Evolutionary conservation across 2,329 filamentous ascomycete species (phyloP).

Genomic region (Fusarium sarcochroum): DNA sequence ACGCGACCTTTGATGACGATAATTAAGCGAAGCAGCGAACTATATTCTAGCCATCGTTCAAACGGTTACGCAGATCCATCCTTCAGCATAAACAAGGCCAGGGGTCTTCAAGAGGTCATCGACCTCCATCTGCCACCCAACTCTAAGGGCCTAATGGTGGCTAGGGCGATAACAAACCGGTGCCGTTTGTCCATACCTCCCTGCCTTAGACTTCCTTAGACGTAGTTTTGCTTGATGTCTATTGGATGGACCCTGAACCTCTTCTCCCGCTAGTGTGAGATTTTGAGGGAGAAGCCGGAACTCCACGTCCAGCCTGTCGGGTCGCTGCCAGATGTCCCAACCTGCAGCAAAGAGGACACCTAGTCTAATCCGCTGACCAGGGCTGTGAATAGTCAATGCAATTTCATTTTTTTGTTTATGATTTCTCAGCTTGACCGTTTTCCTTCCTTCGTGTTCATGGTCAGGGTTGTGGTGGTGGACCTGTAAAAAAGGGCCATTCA

Average conservation of each 20-base stretch:
- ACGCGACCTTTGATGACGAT: conserved; percentile 38
- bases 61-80: conserved; percentile 23
- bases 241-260: conserved; percentile 31
- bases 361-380: conserved; percentile 22
- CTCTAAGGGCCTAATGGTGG: conserved; percentile 41
- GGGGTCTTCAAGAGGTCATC: conserved; percentile 34
- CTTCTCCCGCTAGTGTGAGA: conserved; percentile 37
- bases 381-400: conserved; percentile 31
- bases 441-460: conserved; percentile 5
- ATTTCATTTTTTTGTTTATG: conserved; percentile 30
- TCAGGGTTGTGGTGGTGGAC: conserved; percentile 28
- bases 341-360: conserved; percentile 17
- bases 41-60: conserved; percentile 25
- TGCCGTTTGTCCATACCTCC: conserved; percentile 35
- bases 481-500: conserved; percentile 4
- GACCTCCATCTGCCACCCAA: conserved; percentile 36
- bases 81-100: conserved; percentile 20
- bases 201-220: conserved; percentile 38
- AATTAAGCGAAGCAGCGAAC: conserved; percentile 41
- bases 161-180: conserved; percentile 54
- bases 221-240: conserved; percentile 13
- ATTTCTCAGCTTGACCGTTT: conserved; percentile 7
- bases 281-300: conserved; percentile 53
- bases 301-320: conserved; percentile 50
- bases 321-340: conserved; percentile 46